phyloP scores from a whole-genome alignment of 2,329 filamentous ascomycete genomes.

The Calonectria pteridis region DNA sequence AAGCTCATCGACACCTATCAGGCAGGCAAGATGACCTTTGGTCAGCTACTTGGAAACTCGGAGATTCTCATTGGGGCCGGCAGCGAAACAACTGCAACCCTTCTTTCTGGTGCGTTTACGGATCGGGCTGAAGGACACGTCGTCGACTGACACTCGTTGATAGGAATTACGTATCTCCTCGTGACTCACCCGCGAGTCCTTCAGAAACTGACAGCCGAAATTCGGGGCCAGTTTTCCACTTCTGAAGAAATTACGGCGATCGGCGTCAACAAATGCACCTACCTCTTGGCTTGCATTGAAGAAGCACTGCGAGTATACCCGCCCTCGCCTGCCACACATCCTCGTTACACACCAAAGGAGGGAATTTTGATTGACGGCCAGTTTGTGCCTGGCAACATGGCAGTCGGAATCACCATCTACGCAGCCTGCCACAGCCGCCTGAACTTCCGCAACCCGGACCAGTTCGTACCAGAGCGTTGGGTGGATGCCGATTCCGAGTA shows the following conservation, averaged over 20 bases:
- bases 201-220: not conserved
- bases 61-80: not conserved
- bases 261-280: not conserved
- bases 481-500: not conserved
- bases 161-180: not conserved
- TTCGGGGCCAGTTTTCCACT: not conserved
- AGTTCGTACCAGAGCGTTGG: not conserved
- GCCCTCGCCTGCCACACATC: not conserved
- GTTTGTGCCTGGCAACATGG: not conserved
- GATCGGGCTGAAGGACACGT: too few species aligned
- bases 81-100: not conserved
- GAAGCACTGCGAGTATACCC: not conserved
- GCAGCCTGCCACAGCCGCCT: not conserved
- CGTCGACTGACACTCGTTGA: not conserved
- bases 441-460: not conserved
- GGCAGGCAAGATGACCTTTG: not conserved
- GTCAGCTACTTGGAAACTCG: not conserved
- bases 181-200: not conserved
- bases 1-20: not conserved
- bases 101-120: not conserved
- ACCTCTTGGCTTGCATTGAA: not conserved
- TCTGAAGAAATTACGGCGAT: not conserved
- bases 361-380: not conserved
- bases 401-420: not conserved
- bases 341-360: not conserved